Percentiles rank a stretch among this genome's conserved stretches.
Evolutionary conservation across 2,329 filamentous ascomycete genomes (phyloP).

Genomic region (Fusarium fujikuroi): DNA sequence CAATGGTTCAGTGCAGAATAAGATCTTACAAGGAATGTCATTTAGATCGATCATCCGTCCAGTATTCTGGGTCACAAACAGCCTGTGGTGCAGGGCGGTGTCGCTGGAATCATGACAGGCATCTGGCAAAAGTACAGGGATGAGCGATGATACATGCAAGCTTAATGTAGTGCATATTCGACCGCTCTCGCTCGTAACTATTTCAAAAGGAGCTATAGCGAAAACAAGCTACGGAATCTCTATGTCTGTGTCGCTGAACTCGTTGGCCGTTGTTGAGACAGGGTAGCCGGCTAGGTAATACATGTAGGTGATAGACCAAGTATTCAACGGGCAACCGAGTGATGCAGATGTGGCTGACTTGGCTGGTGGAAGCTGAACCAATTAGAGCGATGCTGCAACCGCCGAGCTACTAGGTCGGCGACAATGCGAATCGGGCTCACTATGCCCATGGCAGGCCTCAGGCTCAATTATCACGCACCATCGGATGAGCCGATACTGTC

Average conservation of each 20-base stretch:
- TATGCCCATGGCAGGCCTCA: slow-evolving; percentile 29
- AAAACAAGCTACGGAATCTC: background rate
- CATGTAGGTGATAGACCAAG: background rate
- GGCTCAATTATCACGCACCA: slow-evolving; percentile 32
- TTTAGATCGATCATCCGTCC: slow-evolving; percentile 23
- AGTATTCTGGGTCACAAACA: slow-evolving; percentile 14
- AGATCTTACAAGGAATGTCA: slow-evolving; percentile 2
- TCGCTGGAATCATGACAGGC: background rate
- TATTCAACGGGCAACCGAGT: slow-evolving; percentile 30
- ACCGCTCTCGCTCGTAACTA: slow-evolving; percentile 23
- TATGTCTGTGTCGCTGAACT: background rate
- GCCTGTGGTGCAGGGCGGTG: background rate
- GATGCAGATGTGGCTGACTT: slow-evolving; percentile 16
- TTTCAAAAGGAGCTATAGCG: slow-evolving; percentile 2
- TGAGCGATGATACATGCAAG: slow-evolving; percentile 17
- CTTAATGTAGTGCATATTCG: slow-evolving; percentile 26
- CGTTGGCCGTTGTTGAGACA: background rate
- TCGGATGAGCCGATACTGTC: slow-evolving; percentile 35
- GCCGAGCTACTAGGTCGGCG: slow-evolving; percentile 1
- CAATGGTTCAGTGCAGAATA: slow-evolving; percentile 3
- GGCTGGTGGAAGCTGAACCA: slow-evolving; percentile 15
- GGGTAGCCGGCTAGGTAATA: background rate
- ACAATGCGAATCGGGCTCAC: slow-evolving; percentile 1
- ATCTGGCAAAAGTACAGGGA: background rate
- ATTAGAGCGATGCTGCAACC: slow-evolving; percentile 28